A percentile compares a stretch with the other conserved stretches of the same genome.
Evolutionary conservation across 129 eudicot genomes (phyloP).

Genomic region (Arctium lappa): DNA sequence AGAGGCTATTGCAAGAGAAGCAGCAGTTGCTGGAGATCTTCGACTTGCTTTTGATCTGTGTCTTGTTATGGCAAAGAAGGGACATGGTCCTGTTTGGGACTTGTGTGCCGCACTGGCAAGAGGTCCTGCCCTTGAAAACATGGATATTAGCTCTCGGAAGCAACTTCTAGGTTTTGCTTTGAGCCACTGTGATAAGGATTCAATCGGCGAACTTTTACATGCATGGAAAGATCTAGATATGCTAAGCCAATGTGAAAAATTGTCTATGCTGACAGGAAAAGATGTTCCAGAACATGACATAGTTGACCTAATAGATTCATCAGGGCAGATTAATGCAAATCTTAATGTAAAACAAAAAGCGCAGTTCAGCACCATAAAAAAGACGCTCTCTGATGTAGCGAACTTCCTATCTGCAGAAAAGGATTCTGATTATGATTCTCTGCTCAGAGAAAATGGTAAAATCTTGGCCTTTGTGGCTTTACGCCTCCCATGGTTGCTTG

Average conservation of each 20-base stretch:
- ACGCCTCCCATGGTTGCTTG: constrained; percentile 83
- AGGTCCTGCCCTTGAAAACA: constrained; percentile 83
- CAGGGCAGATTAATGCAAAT: constrained; percentile 39
- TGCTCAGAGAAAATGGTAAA: constrained; percentile 66
- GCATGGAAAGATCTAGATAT: constrained; percentile 97
- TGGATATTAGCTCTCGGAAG: constrained; percentile 71
- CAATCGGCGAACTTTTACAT: constrained; percentile 78
- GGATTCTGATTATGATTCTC: constrained; percentile 48
- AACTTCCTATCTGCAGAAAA: constrained; percentile 43
- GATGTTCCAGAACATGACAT: constrained; percentile 34
- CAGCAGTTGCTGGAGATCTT: constrained; percentile 96
- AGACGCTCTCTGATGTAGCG: constrained; percentile 58
- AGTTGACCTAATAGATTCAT: constrained; percentile 39
- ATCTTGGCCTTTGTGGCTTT: constrained; percentile 63
- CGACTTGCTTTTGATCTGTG: constrained; percentile 92
- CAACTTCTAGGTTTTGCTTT: constrained; percentile 92
- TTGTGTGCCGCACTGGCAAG: constrained; percentile 94
- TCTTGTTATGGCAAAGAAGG: constrained; percentile 81
- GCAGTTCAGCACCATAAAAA: constrained; percentile 37
- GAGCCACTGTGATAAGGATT: constrained; percentile 95
- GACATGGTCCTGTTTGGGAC: constrained; percentile 94
- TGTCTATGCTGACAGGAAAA: constrained; percentile 51
- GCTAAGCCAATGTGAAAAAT: constrained; percentile 67
- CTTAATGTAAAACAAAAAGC: constrained; percentile 31
- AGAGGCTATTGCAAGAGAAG: constrained; percentile 98